These are phyloP conservation scores for Claviceps spartinae DNA, from an alignment of 2,329 filamentous ascomycete genomes.

Conservation along the genomic window DNA sequence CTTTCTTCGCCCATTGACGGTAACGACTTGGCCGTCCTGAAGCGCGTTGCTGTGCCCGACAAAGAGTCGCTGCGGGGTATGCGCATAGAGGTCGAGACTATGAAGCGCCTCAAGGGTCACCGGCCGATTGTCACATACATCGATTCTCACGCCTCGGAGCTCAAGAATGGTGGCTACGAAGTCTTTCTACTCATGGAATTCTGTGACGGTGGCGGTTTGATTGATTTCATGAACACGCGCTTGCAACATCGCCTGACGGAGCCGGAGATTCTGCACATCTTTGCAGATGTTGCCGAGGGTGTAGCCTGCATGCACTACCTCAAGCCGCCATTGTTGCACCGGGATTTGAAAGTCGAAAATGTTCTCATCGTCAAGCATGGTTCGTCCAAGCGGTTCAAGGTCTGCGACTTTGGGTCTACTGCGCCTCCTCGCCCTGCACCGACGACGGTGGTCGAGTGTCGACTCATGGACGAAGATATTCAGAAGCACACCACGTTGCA, in stretches of 20 bases:
- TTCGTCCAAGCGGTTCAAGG: constrained; percentile 68
- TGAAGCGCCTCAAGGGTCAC: constrained; percentile 98
- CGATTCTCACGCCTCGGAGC: constrained; percentile 91
- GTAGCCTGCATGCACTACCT: constrained; percentile 99
- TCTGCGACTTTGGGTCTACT: constrained; percentile 95
- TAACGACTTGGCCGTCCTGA: constrained; percentile 72
- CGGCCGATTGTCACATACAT: constrained; percentile 94
- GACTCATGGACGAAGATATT: constrained; percentile 89
- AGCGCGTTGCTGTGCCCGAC: constrained; percentile 91
- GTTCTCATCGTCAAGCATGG: constrained; percentile 68
- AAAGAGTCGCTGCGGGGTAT: constrained; percentile 90
- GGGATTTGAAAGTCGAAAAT: constrained; percentile 96
- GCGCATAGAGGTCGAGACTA: constrained; percentile 97
- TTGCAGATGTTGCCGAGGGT: constrained; percentile 87
- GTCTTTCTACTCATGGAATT: constrained; percentile 98
- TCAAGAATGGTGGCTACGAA: constrained; percentile 88
- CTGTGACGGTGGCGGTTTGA: constrained; percentile 85
- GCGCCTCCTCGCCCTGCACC: constrained; percentile 75
- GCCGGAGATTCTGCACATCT: constrained; percentile 94
- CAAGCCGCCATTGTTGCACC: constrained; percentile 80
- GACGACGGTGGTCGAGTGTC: constrained; percentile 74
- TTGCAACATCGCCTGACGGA: constrained; percentile 93
- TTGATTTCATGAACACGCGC: constrained; percentile 99
- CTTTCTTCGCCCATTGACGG: constrained; percentile 64
- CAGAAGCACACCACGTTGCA: constrained; percentile 95